Evolutionary conservation across 164 flowering plant genomes (phyloP), one percentile per base, ranked within the genome.

Genomic region (Dillenia suffruticosa): DNA sequence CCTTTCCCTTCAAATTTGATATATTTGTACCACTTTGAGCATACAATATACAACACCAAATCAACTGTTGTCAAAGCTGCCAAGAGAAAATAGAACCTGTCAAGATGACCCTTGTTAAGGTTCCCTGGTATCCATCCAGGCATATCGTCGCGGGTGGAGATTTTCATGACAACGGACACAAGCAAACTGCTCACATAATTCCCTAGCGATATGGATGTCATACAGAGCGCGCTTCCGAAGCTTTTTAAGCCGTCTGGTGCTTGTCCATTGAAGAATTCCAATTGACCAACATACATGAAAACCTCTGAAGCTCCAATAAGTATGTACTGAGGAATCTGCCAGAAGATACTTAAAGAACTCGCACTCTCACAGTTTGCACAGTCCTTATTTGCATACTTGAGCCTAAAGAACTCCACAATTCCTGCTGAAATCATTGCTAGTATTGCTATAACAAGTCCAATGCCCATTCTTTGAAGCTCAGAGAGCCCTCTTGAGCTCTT

Each of bases 71-170:
- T 82, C 26, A 88, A 62, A 13, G 70, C 88, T 3, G 89, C 95
- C 24, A 84, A 54, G 8, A 88, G 78, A 68, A 85, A 88, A 66
- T 61, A 88, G 56, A 88, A 88, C 46, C 79, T 68, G 43, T 88
- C 91, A 8, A 88, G 65, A 66, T 82, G 88, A 12, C 95, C 95
- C 58, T 52, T 66, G 75, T 88, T 86, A 0, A 88, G 81, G 61
- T 86, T 78, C 40, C 75, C 77, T 0, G 94, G 91, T 40, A 88
- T 88, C 94, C 94, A 88, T 10, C 94, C 94, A 0, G 82, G 79
- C 81, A 70, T 68, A 0, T 70, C 62, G 10, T 69, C 76, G 9
- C 57, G 46, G 0, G 77, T 72, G 0, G 91, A 72, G 14, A 84
- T 40, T 48, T 74, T 82, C 85, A 81, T 80, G 7, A 84, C 88